A percentile compares a stretch with the other conserved stretches of the same genome.
Conservation (phyloP, 805 yeast genomes). For the Lachancea meyersii region DNA sequence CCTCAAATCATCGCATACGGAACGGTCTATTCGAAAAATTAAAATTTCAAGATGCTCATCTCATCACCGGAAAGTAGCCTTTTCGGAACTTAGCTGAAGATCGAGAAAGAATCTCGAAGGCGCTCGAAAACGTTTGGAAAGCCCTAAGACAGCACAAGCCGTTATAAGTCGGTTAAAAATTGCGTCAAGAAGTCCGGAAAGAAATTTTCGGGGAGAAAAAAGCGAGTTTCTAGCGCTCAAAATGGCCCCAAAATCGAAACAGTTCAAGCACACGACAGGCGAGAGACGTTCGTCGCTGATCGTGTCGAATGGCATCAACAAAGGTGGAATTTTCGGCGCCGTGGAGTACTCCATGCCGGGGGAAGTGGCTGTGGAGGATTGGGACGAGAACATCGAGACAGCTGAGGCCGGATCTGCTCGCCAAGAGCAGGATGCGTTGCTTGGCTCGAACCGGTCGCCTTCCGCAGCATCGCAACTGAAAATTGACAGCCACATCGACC, state of each 20-base stretch:
- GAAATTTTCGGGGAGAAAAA: not conserved
- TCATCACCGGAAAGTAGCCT: not conserved
- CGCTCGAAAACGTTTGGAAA: too few relatives aligned
- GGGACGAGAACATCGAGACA: too few relatives aligned
- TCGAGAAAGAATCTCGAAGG: too few relatives aligned
- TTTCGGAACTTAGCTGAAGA: too few relatives aligned
- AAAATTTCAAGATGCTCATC: not conserved
- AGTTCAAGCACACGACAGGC: conserved; percentile 25
- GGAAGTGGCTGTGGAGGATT: conserved; percentile 12
- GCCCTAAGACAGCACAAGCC: not conserved
- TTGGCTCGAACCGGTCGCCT: too few relatives aligned
- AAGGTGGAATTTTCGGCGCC: conserved; percentile 29
- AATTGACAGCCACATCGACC: not conserved
- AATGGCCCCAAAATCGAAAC: conserved; percentile 14
- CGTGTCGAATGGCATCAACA: conserved; percentile 31
- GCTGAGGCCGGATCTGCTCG: too few relatives aligned
- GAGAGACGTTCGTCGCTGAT: conserved; percentile 30
- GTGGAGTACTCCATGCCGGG: conserved; percentile 24
- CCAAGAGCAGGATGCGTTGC: not conserved
- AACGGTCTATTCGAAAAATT: not conserved
- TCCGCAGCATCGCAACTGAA: too few relatives aligned
- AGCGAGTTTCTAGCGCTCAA: not conserved
- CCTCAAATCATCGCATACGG: too few relatives aligned
- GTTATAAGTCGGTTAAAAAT: not conserved
- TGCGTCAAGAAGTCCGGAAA: not conserved